phyloP scores from a whole-genome alignment of 2,329 filamentous ascomycete genomes.

The Talaromyces albobiverticillius region DNA sequence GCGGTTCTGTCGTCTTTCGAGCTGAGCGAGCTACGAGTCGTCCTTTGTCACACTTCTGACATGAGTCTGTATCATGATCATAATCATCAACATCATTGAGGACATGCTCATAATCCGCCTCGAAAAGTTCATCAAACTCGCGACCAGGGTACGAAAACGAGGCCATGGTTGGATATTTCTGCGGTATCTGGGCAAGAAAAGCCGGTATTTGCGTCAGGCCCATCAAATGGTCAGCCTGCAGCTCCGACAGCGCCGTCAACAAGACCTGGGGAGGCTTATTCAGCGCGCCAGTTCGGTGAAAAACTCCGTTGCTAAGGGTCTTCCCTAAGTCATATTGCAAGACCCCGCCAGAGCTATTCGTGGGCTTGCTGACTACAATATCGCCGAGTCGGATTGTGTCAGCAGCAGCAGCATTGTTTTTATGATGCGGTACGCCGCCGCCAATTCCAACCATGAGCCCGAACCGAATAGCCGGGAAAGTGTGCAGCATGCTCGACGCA shows the following conservation, averaged over 20 bases:
- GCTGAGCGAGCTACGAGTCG: neutral
- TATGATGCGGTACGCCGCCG: constrained; percentile 15
- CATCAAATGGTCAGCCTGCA: constrained; percentile 9
- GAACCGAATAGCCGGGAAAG: constrained; percentile 27
- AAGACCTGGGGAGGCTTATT: constrained; percentile 11
- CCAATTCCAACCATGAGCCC: constrained; percentile 45
- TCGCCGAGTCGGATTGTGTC: constrained; percentile 22
- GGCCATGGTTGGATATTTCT: constrained; percentile 1
- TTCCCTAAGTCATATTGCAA: constrained; percentile 15
- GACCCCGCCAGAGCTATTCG: constrained; percentile 11
- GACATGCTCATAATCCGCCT: constrained; percentile 5
- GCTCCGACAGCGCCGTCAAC: constrained; percentile 3
- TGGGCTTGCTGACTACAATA: constrained; percentile 22
- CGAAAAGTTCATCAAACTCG: constrained; percentile 2
- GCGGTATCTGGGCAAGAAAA: neutral
- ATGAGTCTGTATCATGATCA: neutral
- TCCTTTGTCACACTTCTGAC: constrained; percentile 1
- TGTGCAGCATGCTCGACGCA: constrained; percentile 25
- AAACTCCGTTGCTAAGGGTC: neutral
- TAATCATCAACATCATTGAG: neutral
- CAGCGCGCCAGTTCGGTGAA: constrained; percentile 5
- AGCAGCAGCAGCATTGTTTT: constrained; percentile 11
- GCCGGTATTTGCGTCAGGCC: neutral
- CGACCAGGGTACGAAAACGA: neutral
- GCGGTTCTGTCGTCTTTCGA: constrained; percentile 1